phyloP scores from a whole-genome alignment of 1,139 yeast genomes.

The Yamadazyma atmosphaerica region DNA sequence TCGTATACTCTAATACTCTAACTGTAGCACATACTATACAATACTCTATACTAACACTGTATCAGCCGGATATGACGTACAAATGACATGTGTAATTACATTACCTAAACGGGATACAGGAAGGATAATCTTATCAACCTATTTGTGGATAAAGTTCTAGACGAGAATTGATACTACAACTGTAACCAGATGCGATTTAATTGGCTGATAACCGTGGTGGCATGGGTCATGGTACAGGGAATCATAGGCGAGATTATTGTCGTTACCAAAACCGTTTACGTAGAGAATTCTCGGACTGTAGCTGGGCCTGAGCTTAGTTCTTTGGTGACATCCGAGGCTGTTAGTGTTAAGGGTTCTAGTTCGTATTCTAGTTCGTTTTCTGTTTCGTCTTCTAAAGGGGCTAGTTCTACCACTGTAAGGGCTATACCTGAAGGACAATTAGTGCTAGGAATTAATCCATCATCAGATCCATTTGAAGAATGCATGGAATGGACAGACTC shows the following conservation, averaged over 20 bases:
- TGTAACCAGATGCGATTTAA: not conserved
- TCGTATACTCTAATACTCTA: too few relatives aligned
- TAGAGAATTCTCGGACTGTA: too few relatives aligned
- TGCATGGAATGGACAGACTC: too few relatives aligned
- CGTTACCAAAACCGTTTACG: slow-evolving; percentile 4
- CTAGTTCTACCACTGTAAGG: too few relatives aligned
- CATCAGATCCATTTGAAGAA: too few relatives aligned
- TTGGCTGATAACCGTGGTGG: not conserved
- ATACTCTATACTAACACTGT: too few relatives aligned
- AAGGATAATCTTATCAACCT: not conserved
- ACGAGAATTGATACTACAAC: not conserved
- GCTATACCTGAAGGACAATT: slow-evolving; percentile 11
- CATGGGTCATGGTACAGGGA: not conserved
- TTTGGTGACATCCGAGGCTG: too few relatives aligned
- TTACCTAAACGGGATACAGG: not conserved
- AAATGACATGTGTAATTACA: not conserved
- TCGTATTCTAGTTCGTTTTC: too few relatives aligned
- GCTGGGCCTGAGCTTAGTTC: too few relatives aligned
- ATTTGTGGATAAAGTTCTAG: not conserved
- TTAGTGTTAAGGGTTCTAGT: too few relatives aligned
- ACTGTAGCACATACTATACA: too few relatives aligned
- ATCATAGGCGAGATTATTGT: not conserved
- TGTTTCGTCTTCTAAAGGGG: too few relatives aligned
- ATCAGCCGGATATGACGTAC: not conserved
- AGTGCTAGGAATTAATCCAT: slow-evolving; percentile 6